Evolutionary conservation across 2,329 filamentous ascomycete genomes (phyloP).

Genomic region (Neonectria coccinea): DNA sequence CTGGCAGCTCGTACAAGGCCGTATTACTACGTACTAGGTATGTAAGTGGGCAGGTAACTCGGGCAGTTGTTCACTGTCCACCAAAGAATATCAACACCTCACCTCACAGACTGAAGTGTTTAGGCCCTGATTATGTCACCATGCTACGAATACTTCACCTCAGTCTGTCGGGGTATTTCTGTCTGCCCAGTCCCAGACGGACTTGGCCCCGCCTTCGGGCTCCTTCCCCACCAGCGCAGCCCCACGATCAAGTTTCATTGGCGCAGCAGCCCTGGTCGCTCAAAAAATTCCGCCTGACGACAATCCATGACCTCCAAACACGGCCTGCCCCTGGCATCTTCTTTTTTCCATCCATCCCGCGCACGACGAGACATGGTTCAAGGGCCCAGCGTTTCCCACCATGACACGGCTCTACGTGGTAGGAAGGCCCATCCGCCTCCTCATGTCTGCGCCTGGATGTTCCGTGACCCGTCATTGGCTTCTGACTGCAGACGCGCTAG

Average conservation of each 20-base stretch:
- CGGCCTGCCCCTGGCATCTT: constrained; percentile 26
- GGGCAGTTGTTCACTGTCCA: not conserved
- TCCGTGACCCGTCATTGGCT: constrained; percentile 29
- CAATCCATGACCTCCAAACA: constrained; percentile 33
- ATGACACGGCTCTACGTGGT: constrained; percentile 35
- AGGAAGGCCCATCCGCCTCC: constrained; percentile 34
- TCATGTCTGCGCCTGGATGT: constrained; percentile 24
- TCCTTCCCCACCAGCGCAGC: constrained; percentile 33
- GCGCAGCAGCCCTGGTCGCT: constrained; percentile 35
- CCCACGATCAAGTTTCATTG: constrained; percentile 32
- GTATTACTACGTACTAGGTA: too few relatives aligned
- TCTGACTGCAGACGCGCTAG: constrained; percentile 24
- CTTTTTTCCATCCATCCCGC: constrained; percentile 17
- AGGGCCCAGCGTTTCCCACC: constrained; percentile 32
- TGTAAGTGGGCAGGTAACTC: too few relatives aligned
- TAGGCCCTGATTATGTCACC: too few relatives aligned
- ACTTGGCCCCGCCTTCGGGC: constrained; percentile 26
- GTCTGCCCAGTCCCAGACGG: constrained; percentile 20
- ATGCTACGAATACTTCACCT: too few relatives aligned
- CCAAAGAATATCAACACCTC: not conserved
- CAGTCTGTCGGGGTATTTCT: constrained; percentile 27
- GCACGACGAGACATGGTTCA: constrained; percentile 37
- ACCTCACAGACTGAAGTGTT: not conserved
- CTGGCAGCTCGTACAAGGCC: too few relatives aligned
- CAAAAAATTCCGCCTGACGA: constrained; percentile 42